These are phyloP conservation scores for Gossypium trilobum DNA, from an alignment of 441 rosid species.

Conservation along the genomic window DNA sequence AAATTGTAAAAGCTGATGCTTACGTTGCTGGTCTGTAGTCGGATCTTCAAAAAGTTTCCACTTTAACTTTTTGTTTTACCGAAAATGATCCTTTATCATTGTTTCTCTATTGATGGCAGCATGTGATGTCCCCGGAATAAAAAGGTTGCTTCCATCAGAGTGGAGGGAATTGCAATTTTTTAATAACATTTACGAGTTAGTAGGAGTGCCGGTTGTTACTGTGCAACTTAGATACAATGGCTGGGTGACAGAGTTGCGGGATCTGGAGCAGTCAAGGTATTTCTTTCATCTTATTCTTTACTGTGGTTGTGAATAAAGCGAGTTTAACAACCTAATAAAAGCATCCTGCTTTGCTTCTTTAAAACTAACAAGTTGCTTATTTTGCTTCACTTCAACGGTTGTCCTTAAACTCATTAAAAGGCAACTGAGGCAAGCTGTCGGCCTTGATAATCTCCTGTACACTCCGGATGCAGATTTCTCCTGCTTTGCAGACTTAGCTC, in stretches of 20 bases:
- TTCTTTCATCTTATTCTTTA: slow-evolving; percentile 8
- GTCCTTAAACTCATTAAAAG: slow-evolving; percentile 27
- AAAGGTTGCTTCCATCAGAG: slow-evolving; percentile 65
- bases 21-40: slow-evolving; percentile 61
- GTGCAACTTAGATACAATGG: slow-evolving; percentile 96
- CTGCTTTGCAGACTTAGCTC: slow-evolving; percentile 88
- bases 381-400: not conserved
- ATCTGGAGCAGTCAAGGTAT: slow-evolving; percentile 77
- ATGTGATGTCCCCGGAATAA: slow-evolving; percentile 91
- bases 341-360: not conserved
- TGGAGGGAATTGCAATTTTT: slow-evolving; percentile 81
- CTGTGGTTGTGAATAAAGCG: not conserved
- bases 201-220: slow-evolving; percentile 84
- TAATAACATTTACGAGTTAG: slow-evolving; percentile 69
- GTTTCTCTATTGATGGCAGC: slow-evolving; percentile 34
- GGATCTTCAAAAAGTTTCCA: not conserved
- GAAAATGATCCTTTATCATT: not conserved
- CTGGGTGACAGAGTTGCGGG: slow-evolving; percentile 89
- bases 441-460: slow-evolving; percentile 87
- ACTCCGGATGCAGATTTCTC: slow-evolving; percentile 99
- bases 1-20: slow-evolving; percentile 76
- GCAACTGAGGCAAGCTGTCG: slow-evolving; percentile 69
- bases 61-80: not conserved
- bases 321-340: not conserved
- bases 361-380: not conserved